These are phyloP conservation scores for Cutaneotrichosporon curvatum DNA, from an alignment of 1,284 basidiomycete genomes.

Conservation along the genomic window DNA sequence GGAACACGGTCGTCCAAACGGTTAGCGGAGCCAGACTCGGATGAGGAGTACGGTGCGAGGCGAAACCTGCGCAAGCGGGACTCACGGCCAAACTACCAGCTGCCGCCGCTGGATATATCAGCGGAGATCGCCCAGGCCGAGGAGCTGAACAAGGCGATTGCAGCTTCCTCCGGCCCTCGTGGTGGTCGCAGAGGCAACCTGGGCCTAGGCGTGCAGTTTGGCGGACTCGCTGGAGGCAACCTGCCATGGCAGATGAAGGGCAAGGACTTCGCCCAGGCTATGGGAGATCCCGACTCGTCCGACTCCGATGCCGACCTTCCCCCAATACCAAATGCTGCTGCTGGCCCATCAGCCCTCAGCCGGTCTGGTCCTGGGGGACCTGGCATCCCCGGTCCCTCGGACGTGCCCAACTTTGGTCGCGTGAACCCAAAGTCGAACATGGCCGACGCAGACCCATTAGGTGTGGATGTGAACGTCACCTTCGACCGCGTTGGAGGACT, in stretches of 20 bases:
- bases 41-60: slow-evolving; percentile 25
- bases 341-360: neutral
- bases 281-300: slow-evolving; percentile 40
- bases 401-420: slow-evolving; percentile 43
- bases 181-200: slow-evolving; percentile 22
- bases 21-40: slow-evolving; percentile 19
- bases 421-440: slow-evolving; percentile 55
- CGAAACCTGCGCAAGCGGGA: slow-evolving; percentile 40
- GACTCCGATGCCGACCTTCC: slow-evolving; percentile 28
- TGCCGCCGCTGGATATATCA: slow-evolving; percentile 39
- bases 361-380: slow-evolving; percentile 59
- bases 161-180: slow-evolving; percentile 26
- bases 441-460: slow-evolving; percentile 95
- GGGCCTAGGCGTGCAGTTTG: slow-evolving; percentile 30
- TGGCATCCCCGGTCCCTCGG: slow-evolving; percentile 58
- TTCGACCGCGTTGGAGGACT: slow-evolving; percentile 97
- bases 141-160: slow-evolving; percentile 25
- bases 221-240: slow-evolving; percentile 19
- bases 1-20: slow-evolving; percentile 11
- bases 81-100: slow-evolving; percentile 39
- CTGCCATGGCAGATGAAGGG: slow-evolving; percentile 31
- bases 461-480: slow-evolving; percentile 86
- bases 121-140: slow-evolving; percentile 28
- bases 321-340: slow-evolving; percentile 1
- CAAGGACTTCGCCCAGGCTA: slow-evolving; percentile 31